phyloP scores from a whole-genome alignment of 192 early-diverging fungal species.

The Mortierella antarctica region DNA sequence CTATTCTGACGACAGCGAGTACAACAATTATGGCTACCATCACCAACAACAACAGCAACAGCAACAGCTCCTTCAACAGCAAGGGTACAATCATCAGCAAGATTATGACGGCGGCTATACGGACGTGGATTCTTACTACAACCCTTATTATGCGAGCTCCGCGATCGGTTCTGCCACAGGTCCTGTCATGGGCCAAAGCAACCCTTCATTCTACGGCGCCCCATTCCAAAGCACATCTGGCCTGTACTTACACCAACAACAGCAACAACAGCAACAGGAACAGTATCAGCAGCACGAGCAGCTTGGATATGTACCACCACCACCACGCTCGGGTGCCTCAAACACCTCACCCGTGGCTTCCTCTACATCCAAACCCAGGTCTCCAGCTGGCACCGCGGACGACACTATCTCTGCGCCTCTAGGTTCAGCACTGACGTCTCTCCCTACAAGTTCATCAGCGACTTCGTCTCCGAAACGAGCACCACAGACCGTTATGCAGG shows the following conservation, averaged over 20 bases:
- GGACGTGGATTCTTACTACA: slow-evolving; percentile 32
- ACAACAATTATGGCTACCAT: slow-evolving; percentile 23
- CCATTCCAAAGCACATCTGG: slow-evolving; percentile 1
- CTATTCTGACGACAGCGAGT: slow-evolving; percentile 26
- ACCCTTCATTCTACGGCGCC: slow-evolving; percentile 16
- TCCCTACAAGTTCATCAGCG: slow-evolving; percentile 11
- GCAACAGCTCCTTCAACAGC: slow-evolving; percentile 13
- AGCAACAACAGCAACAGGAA: slow-evolving; percentile 21
- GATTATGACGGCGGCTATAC: slow-evolving; percentile 11
- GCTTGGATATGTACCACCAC: slow-evolving; percentile 25
- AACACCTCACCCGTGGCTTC: not conserved
- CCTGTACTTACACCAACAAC: slow-evolving; percentile 1
- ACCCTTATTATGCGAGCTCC: slow-evolving; percentile 37
- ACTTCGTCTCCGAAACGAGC: slow-evolving; percentile 32
- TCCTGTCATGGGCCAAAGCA: slow-evolving; percentile 9
- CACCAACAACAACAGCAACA: slow-evolving; percentile 26
- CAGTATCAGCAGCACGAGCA: not conserved
- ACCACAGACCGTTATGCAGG: slow-evolving; percentile 31
- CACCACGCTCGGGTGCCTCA: not conserved
- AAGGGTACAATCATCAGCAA: slow-evolving; percentile 12
- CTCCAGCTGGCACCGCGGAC: not conserved
- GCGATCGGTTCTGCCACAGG: not conserved
- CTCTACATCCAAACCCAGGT: not conserved
- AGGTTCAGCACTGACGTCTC: not conserved
- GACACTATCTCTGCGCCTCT: not conserved